Base-by-base conservation (phyloP, 2,329 filamentous ascomycete species). In the Penicillium concentricum region DNA sequence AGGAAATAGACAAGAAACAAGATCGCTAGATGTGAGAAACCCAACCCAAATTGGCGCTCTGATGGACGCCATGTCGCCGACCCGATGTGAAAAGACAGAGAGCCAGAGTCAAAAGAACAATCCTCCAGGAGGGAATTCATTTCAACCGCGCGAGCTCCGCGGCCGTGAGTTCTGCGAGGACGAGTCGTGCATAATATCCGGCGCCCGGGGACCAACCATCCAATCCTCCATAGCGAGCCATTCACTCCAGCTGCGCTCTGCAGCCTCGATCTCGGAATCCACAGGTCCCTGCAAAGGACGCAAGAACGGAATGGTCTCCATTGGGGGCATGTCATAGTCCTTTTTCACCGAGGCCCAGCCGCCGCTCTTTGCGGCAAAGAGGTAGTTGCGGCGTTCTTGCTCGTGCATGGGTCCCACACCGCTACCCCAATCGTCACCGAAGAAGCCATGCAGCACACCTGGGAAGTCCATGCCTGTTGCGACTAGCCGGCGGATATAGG, bases 201-300 rank as follows among this genome's bases (percentile, higher is more conserved):
- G 89, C 32, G 88, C 87, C 59, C 90, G 80, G 1, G 90, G 89
- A 2, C 92, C 92, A n/a, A 97, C 79, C 92, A 96, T 96, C 93
- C 93, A 97, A 74, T 97, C 93, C 74, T 96, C 91, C 91, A 97
- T 95, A 13, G 91, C 91, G 32, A 97, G 78, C 93, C 93, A 97
- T 68, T 93, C 88, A 71, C 91, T 95, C 94, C 94, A 99, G 58
- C 83, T 87, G 60, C 84, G 83, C 76, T 97, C 93, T 0, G 92
- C 92, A 15, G 80, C 84, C 60, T 90, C 84, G 60, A 97, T 90
- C 77, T 97, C 94, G 22, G 85, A 84, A 68, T 93, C 86, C 8
- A 85, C 84, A 0, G 89, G 86, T 53, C 87, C 84, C 67, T 89
- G 87, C n/a, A 97, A 78, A 5, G 93, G 92, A 63, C 87, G 87